Evolutionary conservation across 1,284 basidiomycete genomes (phyloP).

Genomic region (Singerocomus inundabilis): DNA sequence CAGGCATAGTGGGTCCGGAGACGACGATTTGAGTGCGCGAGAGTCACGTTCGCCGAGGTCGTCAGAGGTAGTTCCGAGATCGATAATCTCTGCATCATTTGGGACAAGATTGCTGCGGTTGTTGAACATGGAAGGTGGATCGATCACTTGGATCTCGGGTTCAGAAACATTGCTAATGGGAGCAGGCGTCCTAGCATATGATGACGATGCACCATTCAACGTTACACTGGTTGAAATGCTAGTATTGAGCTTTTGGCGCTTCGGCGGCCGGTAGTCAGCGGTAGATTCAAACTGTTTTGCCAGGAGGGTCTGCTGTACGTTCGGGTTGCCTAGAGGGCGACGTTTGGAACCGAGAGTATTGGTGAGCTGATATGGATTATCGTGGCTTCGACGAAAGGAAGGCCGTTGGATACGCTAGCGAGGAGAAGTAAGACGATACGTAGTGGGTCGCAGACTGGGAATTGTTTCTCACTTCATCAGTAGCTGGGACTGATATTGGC

Average conservation of each 20-base stretch:
- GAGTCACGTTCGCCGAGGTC: slow-evolving; percentile 25
- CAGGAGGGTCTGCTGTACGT: slow-evolving; percentile 23
- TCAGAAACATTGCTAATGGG: slow-evolving; percentile 9
- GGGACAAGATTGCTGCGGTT: slow-evolving; percentile 1
- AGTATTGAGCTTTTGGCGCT: slow-evolving; percentile 27
- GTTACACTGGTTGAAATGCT: not conserved
- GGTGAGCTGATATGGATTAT: slow-evolving; percentile 21
- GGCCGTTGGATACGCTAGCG: slow-evolving; percentile 11
- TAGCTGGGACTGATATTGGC: slow-evolving; percentile 17
- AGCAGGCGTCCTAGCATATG: not conserved
- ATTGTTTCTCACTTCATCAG: slow-evolving; percentile 17
- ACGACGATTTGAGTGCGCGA: slow-evolving; percentile 15
- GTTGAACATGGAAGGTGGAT: not conserved
- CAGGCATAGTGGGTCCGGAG: slow-evolving; percentile 26
- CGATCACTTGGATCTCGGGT: slow-evolving; percentile 25
- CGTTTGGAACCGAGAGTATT: not conserved
- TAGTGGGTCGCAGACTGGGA: not conserved
- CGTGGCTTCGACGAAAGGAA: slow-evolving; percentile 3
- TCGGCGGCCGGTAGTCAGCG: slow-evolving; percentile 11
- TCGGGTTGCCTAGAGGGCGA: slow-evolving; percentile 27
- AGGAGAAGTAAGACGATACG: slow-evolving; percentile 9
- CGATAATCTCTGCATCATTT: slow-evolving; percentile 23
- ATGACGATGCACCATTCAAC: slow-evolving; percentile 5
- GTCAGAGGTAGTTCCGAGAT: slow-evolving; percentile 17
- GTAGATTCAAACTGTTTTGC: not conserved